phyloP scores from a whole-genome alignment of 495 filamentous ascomycete species.

The Stereocaulon alpinum region DNA sequence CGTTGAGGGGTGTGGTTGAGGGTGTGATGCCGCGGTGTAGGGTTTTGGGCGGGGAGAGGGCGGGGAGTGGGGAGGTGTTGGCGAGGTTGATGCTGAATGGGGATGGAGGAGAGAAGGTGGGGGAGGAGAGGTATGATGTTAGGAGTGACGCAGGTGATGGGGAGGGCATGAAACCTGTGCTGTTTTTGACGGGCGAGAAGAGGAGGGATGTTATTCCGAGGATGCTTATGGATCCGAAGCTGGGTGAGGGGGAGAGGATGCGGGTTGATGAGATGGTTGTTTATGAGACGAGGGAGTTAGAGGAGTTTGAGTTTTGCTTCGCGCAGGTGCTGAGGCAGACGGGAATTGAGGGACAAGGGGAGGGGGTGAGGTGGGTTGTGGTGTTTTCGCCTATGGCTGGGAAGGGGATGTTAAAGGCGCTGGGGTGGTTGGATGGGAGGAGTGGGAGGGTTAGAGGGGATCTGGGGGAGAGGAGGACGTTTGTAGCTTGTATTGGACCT shows the following conservation, averaged over 20 bases:
- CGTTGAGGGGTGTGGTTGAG: conserved; percentile 49
- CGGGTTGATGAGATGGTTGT: conserved; percentile 66
- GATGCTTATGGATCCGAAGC: conserved; percentile 47
- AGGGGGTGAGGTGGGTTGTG: conserved; percentile 61
- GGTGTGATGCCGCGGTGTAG: conserved; percentile 30
- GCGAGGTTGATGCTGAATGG: conserved; percentile 66
- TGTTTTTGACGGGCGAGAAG: conserved; percentile 84
- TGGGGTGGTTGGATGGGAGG: conserved; percentile 45
- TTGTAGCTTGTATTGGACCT: conserved; percentile 82
- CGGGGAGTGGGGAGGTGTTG: conserved; percentile 72
- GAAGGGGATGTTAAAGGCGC: conserved; percentile 61
- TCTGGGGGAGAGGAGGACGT: conserved; percentile 31
- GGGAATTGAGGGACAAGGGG: conserved; percentile 18
- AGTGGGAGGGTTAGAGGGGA: conserved; percentile 34
- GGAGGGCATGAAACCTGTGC: conserved; percentile 43
- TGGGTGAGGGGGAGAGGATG: conserved; percentile 39
- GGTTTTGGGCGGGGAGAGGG: conserved; percentile 49
- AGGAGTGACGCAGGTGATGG: conserved; percentile 35
- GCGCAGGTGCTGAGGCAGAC: conserved; percentile 33
- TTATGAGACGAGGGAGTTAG: conserved; percentile 76
- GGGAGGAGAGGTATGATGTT: conserved; percentile 6
- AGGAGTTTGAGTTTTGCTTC: conserved; percentile 61
- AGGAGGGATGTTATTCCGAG: conserved; percentile 79
- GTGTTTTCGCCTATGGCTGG: conserved; percentile 91
- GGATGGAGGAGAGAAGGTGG: conserved; percentile 19